Conservation (phyloP, 2,329 filamentous ascomycete species). For the Cladosporium cucumerinum region DNA sequence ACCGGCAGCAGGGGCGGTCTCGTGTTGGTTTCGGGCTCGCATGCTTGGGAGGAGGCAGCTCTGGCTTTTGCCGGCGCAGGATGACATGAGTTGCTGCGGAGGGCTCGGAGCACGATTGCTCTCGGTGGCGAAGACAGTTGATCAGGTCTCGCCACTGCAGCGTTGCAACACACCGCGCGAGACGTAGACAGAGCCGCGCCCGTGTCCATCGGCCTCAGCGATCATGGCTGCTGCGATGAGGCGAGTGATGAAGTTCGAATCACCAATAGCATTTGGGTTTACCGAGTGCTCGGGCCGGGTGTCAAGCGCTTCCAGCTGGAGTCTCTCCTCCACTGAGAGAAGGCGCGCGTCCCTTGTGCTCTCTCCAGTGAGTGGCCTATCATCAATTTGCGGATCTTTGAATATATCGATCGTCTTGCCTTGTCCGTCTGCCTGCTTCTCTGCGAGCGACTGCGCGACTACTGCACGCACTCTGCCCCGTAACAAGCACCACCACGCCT, state of each 20-base stretch:
- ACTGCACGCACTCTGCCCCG: slow-evolving; percentile 8
- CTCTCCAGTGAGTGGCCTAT: not conserved
- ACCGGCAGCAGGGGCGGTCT: slow-evolving; percentile 4
- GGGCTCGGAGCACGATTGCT: not conserved
- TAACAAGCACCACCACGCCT: not conserved
- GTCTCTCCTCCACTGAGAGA: not conserved
- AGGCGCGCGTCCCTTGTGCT: not conserved
- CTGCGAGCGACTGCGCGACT: slow-evolving; percentile 1
- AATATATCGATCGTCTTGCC: not conserved
- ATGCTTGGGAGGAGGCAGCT: slow-evolving; percentile 5
- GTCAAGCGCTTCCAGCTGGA: not conserved
- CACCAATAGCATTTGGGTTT: slow-evolving; percentile 3
- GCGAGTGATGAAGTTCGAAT: slow-evolving; percentile 1
- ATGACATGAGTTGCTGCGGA: slow-evolving; percentile 12
- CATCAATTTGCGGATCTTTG: not conserved
- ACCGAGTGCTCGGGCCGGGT: not conserved
- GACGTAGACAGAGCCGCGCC: not conserved
- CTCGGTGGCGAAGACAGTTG: not conserved
- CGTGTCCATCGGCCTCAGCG: not conserved
- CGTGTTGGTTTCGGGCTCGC: slow-evolving; percentile 15
- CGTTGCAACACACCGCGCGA: not conserved
- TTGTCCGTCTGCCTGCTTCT: not conserved
- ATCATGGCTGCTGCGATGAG: not conserved
- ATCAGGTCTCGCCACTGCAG: slow-evolving; percentile 1
- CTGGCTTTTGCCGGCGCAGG: slow-evolving; percentile 9